Evolutionary conservation across 139 green algal species (phyloP), one percentile per base, ranked within the genome.

Genomic region (Picochlorum sp.): DNA sequence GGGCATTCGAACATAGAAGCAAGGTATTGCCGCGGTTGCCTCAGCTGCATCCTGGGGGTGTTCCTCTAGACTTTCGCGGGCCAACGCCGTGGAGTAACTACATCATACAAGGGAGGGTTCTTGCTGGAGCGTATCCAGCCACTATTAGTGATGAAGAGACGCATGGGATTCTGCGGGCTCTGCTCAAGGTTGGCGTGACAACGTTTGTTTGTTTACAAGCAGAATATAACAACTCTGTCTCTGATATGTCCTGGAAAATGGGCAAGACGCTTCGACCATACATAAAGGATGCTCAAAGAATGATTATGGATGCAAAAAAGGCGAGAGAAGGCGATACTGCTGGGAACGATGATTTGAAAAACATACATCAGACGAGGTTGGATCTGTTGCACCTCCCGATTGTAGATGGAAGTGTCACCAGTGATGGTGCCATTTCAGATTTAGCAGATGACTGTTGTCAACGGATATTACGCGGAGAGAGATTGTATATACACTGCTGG

Each of bases 201-300:
- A 88, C 82, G 0, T 93, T 93, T 61, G 86, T 93, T 9, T 93
- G 86, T 70, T 65, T 93, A 11, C 86, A 93, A 79, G 85, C 85
- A 9, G 86, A 93, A 51, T 84, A 92, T 4, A 83, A 76, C 47
- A 82, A 92, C 24, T 79, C 87, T 46, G 82, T 78, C 2, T 74
- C 81, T 7, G 85, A 91, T 50, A 59, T 72, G 23, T 65, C 64
- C 2, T 93, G 86, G 86, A 72, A 85, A 2, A 54, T 69, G 11
- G 80, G 80, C 4, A 78, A 85, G 49, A 71, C 79, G 8, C 72
- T 92, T n/a, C 73, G 86, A 26, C 84, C 85, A 4, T 91, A 93
- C 69, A 87, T 93, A 44, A 85, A 89, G 21, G 83, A 93, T 58
- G 86, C 86, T 13, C 86, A 93, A 71, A 59, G 57, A 14, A 74